Base-by-base conservation (phyloP, 495 filamentous ascomycete genomes). In the Aspergillus bertholletiae region DNA sequence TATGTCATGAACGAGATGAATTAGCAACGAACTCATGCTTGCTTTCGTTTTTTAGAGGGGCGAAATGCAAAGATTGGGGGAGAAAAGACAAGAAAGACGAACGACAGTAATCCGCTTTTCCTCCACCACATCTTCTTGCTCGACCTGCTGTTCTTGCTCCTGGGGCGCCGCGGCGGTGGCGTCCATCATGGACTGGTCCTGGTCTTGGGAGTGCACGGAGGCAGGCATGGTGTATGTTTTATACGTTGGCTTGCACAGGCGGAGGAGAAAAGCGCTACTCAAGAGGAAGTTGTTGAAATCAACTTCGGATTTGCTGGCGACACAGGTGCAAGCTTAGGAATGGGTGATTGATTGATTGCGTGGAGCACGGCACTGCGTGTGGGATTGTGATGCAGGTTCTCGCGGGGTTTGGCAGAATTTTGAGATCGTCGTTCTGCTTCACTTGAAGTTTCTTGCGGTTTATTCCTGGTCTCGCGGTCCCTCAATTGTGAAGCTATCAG, bases 81-180 rank as follows among this genome's bases (percentile, higher is more conserved):
- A 8, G 5, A 4, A 18, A 9, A n/a, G 15, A n/a, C n/a, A n/a
- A 11, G 34, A 34, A 37, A 56, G 34, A 74, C 81, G 60, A 57
- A 86, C 83, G 57, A 86, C 78, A 49, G 81, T 62, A 50, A 86
- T 80, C 27, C 79, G 72, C 63, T 79, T 77, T 32, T 78, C 73
- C 11, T 80, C 77, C 20, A 79, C 70, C 13, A 73, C 68, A 1
- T 69, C 71, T 64, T 71, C 67, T n/a, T 67, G 66, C 48, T 71
- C 73, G 45, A 67, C 66, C 8, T 70, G 66, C 53, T 71, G 75
- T 7, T 69, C 61, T 23, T 71, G 69, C 15, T 80, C 73, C 45
- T 72, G 61, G 47, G 64, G 45, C 50, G 67, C 69, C 5, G 34
- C 11, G 9, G 34, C 34, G 13, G 34, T 6, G 3, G 67, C 74